Base-by-base conservation (phyloP, 2,329 filamentous ascomycete species). In the Leptographium galeiforme region DNA sequence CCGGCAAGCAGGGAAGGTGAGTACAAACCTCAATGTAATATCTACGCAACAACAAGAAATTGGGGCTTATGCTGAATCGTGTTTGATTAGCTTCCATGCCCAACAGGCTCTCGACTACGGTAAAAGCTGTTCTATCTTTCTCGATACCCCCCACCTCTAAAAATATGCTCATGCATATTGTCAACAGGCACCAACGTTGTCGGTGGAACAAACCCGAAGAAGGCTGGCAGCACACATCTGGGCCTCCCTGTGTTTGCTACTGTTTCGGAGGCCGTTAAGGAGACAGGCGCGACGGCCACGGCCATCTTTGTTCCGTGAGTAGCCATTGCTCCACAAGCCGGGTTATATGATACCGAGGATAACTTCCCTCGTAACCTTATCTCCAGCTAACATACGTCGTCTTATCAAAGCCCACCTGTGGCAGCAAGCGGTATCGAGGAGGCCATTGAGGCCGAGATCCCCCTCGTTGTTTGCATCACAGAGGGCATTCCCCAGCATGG, bases 121-220 rank as follows among this genome's bases (percentile, higher is more conserved):
- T 94, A 87, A 46, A 93, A 87, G 45, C 59, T 60, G 57, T 57
- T 25, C 32, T 16, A 13, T 39, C 2, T 4, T 33, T 36, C 53
- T 44, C 53, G 32, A 30, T 16, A 19, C 51, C 39, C 49, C 25
- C 51, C 45, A 51, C n/a, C 11, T 36, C 8, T n/a, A 14, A 8
- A 18, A 4, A 13, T 25, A n/a, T 38, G 19, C 48, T 49, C 36
- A 49, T 40, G n/a, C 33, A 19, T 11, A 39, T 11, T 48, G 16
- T 33, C 50, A 8, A 33, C 60, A 94, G 89, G 91, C 70, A 98
- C 93, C 64, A 91, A 95, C 70, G 89, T 98, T 61, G 89, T 98
- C 61, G 93, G 93, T 70, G 93, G 93, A 68, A 97, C 91, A 67
- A 97, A 97, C 77, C 93, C 93, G 68, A 97, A 95, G 81, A 98